Percentiles rank a stretch among this genome's conserved stretches.
These are phyloP conservation scores for Isabelozyma pseudorhagii DNA, from an alignment of 805 yeast genomes.

Conservation along the genomic window DNA sequence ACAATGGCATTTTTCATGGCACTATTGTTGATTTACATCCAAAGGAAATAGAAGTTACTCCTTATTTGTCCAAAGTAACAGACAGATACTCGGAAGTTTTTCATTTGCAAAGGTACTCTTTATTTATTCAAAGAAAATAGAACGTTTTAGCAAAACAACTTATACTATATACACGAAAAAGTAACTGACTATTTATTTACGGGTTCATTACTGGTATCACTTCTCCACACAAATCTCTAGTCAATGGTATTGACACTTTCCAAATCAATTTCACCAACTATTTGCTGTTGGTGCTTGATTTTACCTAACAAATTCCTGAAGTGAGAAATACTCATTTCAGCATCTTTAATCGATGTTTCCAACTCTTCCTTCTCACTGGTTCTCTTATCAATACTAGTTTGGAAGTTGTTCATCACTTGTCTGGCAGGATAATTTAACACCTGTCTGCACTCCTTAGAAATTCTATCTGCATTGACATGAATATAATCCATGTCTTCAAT, in stretches of 20 bases:
- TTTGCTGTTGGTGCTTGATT: constrained; percentile 39
- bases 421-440: constrained; percentile 80
- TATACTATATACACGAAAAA: constrained; percentile 1
- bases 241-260: constrained; percentile 42
- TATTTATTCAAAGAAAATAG: background rate
- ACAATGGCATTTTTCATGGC: constrained; percentile 20
- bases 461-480: constrained; percentile 71
- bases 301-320: constrained; percentile 49
- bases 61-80: background rate
- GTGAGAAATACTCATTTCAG: constrained; percentile 53
- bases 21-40: constrained; percentile 22
- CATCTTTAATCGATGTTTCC: constrained; percentile 48
- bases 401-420: constrained; percentile 73
- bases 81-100: background rate
- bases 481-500: constrained; percentile 71
- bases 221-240: constrained; percentile 8
- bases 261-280: constrained; percentile 42
- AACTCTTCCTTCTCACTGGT: constrained; percentile 55
- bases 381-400: constrained; percentile 60
- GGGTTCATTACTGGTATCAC: background rate
- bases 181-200: background rate
- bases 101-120: background rate
- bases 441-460: constrained; percentile 76
- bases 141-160: background rate
- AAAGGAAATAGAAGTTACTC: constrained; percentile 8